Conservation (phyloP, 1,284 basidiomycete genomes). For the Sanghuangporus sanghuang region DNA sequence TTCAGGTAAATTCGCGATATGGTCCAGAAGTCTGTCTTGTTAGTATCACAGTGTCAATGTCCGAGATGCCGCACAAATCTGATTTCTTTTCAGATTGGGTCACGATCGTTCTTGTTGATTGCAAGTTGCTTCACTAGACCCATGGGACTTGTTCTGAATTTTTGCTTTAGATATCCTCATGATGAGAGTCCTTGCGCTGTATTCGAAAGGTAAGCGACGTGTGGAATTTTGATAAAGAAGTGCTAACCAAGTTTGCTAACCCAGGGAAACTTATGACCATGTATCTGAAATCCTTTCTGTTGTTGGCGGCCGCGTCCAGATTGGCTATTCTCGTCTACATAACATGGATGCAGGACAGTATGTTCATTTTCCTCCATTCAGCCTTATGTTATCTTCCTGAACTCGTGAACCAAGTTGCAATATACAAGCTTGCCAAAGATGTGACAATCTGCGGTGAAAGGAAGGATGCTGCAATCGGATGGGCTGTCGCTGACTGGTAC, state of each 20-base stretch:
- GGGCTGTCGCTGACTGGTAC: not conserved
- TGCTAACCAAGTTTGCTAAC: not conserved
- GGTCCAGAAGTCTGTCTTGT: not conserved
- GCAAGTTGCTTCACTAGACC: not conserved
- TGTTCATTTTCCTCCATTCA: not conserved
- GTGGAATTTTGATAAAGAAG: not conserved
- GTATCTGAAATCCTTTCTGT: not conserved
- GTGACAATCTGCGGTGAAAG: not conserved
- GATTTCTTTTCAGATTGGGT: not conserved
- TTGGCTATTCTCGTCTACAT: not conserved
- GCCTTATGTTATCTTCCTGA: too few species aligned
- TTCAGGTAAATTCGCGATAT: not conserved
- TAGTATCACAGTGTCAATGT: not conserved
- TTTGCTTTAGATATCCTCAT: not conserved
- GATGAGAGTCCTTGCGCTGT: conserved; percentile 1
- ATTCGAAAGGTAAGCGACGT: not conserved
- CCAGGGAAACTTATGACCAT: not conserved
- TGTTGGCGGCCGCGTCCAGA: not conserved
- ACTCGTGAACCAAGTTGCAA: not conserved
- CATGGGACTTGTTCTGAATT: too few species aligned
- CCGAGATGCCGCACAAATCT: not conserved
- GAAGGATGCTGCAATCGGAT: not conserved
- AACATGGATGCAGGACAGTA: not conserved
- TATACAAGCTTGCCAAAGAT: not conserved
- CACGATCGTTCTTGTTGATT: not conserved